phyloP scores from a whole-genome alignment of 1,139 yeast species.

The Eremothecium cymbalariae region DNA sequence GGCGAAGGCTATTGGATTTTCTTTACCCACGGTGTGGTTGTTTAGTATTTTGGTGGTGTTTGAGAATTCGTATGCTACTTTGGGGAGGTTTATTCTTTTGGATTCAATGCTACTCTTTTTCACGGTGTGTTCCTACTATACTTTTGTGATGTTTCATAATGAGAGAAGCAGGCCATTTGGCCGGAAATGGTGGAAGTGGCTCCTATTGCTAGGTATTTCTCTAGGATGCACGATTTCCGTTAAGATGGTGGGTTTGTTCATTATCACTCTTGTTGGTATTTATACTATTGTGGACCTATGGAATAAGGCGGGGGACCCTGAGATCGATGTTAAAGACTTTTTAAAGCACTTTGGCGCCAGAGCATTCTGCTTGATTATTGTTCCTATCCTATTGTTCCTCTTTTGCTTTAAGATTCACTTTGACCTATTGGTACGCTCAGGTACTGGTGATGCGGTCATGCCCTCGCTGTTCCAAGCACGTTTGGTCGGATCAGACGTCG shows the following conservation, averaged over 20 bases:
- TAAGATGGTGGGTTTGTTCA: slow-evolving; percentile 77
- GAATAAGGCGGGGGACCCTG: slow-evolving; percentile 55
- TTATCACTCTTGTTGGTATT: slow-evolving; percentile 67
- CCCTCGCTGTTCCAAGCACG: slow-evolving; percentile 95
- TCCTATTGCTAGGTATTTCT: slow-evolving; percentile 62
- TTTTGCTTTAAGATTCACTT: slow-evolving; percentile 66
- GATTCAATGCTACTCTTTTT: slow-evolving; percentile 95
- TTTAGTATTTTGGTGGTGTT: slow-evolving; percentile 78
- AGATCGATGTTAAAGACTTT: slow-evolving; percentile 45
- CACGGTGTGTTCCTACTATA: slow-evolving; percentile 75
- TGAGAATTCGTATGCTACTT: slow-evolving; percentile 79
- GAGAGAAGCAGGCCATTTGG: slow-evolving; percentile 57
- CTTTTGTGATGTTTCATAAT: slow-evolving; percentile 72
- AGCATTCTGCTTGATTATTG: slow-evolving; percentile 47
- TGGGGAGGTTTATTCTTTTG: slow-evolving; percentile 83
- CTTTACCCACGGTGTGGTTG: slow-evolving; percentile 79
- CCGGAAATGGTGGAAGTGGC: slow-evolving; percentile 93
- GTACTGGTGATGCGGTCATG: slow-evolving; percentile 97
- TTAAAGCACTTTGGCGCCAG: slow-evolving; percentile 59
- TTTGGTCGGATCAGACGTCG: slow-evolving; percentile 68
- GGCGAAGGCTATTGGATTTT: slow-evolving; percentile 75
- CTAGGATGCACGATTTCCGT: slow-evolving; percentile 78
- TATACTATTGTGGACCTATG: slow-evolving; percentile 69
- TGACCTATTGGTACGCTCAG: slow-evolving; percentile 60
- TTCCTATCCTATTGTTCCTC: slow-evolving; percentile 57